These are phyloP conservation scores for Monosporascus ibericus DNA, from an alignment of 2,329 filamentous ascomycete species.

Conservation along the genomic window DNA sequence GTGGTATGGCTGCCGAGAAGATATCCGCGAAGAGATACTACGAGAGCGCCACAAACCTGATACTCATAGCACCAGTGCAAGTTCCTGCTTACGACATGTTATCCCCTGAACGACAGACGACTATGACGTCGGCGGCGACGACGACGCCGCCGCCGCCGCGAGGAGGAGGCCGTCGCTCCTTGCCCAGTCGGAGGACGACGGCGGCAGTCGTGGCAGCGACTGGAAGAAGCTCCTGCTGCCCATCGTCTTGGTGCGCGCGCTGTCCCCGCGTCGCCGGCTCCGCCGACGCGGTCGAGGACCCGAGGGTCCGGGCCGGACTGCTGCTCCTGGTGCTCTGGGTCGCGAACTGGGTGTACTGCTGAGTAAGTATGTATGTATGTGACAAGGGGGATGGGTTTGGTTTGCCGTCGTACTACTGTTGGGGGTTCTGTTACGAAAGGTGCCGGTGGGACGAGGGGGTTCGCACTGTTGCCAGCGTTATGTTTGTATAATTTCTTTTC, in stretches of 20 bases:
- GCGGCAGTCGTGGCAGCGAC: not conserved
- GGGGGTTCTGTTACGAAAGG: too few relatives aligned
- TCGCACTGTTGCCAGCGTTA: too few relatives aligned
- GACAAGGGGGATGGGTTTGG: too few relatives aligned
- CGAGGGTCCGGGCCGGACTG: not conserved
- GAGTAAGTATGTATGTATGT: not conserved
- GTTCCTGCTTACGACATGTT: constrained; percentile 37
- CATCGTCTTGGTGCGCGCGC: not conserved
- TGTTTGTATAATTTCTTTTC: too few relatives aligned
- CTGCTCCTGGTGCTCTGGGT: not conserved
- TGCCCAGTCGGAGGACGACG: not conserved
- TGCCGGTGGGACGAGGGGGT: too few relatives aligned
- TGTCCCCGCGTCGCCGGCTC: not conserved
- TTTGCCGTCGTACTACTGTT: too few relatives aligned
- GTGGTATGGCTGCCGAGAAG: constrained; percentile 12
- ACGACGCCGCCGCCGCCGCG: too few relatives aligned
- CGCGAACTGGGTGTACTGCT: not conserved
- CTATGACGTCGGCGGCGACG: constrained; percentile 33
- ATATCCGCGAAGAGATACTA: constrained; percentile 4
- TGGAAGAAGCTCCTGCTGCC: not conserved
- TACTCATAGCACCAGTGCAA: constrained; percentile 39
- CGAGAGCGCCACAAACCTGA: constrained; percentile 17
- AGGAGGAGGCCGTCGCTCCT: too few relatives aligned
- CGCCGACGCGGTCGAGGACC: not conserved
- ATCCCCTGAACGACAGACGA: constrained; percentile 31